Evolutionary conservation across 164 flowering plant genomes (phyloP), one percentile per base, ranked within the genome.

Genomic region (Dillenia suffruticosa): DNA sequence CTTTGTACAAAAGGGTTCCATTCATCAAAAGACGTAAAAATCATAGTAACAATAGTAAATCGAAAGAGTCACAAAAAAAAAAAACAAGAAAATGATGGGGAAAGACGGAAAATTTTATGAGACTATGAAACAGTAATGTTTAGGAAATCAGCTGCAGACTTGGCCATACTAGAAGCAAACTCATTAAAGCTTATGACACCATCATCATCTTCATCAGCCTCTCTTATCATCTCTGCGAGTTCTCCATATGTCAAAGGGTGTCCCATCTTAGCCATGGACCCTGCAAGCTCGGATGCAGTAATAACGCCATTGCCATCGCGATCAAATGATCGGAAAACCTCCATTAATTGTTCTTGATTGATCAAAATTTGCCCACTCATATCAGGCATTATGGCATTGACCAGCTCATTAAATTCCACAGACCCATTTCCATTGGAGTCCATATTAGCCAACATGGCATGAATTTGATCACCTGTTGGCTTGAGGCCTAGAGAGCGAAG

Each of bases 251-350:
- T 76, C 46, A 91, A 72, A 0, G 96, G 89, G 2, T 84, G 90
- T 1, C 97, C 97, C 90, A 91, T 84, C 63, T 85, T 89, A 10
- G 96, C 89, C 97, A 91, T 91, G 11, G 89, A 81, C 3, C 86
- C 83, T 0, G 96, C 97, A 2, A 91, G 87, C 74, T 91, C 94
- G 3, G 92, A 84, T 5, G 92, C 83, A 1, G 94, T 87, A n/a
- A 89, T 89, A 69, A 69, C 81, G 6, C 97, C 96, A 52, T 91
- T 91, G 13, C 94, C 96, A 51, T 91, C 97, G 1, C 84, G 76
- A 49, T 89, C 96, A 48, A 91, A 89, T 1, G 85, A 69, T 7
- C 73, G 75, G 70, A 89, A 91, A 10, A 84, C 85, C 76, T 84
- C 87, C 69, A 78, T 9, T 1, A 89, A 76, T 68, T 82, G 89